A percentile compares a stretch with the other conserved stretches of the same genome.
Conservation (phyloP, 441 rosid species). For the Erysimum cheiri region DNA sequence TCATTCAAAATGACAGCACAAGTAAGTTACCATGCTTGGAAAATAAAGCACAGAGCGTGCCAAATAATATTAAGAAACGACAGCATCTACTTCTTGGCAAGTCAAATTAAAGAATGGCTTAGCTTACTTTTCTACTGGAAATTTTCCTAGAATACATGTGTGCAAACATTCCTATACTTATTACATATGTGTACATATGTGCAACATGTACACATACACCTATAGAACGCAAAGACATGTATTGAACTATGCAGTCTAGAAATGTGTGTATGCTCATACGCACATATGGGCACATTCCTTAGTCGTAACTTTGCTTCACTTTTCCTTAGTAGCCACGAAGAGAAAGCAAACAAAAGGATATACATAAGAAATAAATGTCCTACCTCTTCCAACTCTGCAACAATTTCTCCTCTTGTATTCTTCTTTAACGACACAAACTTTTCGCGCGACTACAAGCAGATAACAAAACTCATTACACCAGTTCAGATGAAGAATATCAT, state of each 20-base stretch:
- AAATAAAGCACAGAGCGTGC: background rate
- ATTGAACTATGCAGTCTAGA: background rate
- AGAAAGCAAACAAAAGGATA: conserved; percentile 4
- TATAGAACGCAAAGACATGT: background rate
- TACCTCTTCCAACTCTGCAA: conserved; percentile 95
- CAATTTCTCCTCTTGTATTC: conserved; percentile 75
- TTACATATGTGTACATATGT: background rate
- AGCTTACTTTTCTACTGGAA: background rate
- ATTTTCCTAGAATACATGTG: background rate
- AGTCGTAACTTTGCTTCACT: background rate
- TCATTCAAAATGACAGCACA: conserved; percentile 35
- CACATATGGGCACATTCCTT: too few species aligned
- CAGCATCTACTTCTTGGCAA: background rate
- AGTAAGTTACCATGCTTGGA: conserved; percentile 15
- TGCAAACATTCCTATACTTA: conserved; percentile 1
- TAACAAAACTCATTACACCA: conserved; percentile 28
- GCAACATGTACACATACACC: conserved; percentile 17
- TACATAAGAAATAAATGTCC: conserved; percentile 1
- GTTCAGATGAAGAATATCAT: conserved; percentile 10
- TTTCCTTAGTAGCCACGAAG: conserved; percentile 8
- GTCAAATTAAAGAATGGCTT: conserved; percentile 5
- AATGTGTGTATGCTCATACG: conserved; percentile 4
- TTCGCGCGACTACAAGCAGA: conserved; percentile 74
- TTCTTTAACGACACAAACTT: conserved; percentile 88
- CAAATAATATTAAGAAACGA: conserved; percentile 6